Conservation (phyloP, 2,329 filamentous ascomycete species). For the Fusarium clavum region DNA sequence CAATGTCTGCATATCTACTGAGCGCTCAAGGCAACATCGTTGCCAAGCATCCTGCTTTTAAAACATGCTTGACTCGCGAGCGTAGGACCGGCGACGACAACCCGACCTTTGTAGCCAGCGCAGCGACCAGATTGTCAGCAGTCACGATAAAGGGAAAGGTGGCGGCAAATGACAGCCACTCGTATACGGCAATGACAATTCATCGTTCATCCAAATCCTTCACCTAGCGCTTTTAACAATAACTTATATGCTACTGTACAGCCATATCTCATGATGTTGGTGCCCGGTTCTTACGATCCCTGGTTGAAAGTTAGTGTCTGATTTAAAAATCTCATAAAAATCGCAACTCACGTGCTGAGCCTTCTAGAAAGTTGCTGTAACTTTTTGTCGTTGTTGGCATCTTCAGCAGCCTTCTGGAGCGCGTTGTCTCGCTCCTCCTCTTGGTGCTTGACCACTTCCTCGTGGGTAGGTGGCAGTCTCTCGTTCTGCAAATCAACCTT, state of each 20-base stretch:
- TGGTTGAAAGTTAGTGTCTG: constrained; percentile 7
- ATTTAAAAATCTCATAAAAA: background rate
- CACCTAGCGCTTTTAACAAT: constrained; percentile 35
- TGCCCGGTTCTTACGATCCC: constrained; percentile 48
- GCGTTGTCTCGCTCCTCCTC: constrained; percentile 85
- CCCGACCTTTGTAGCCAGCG: constrained; percentile 14
- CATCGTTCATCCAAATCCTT: constrained; percentile 41
- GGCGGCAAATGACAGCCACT: constrained; percentile 33
- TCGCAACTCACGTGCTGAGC: constrained; percentile 83
- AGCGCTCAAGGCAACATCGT: constrained; percentile 31
- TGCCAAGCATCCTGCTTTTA: constrained; percentile 39
- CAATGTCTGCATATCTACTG: constrained; percentile 40
- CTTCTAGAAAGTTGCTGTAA: constrained; percentile 88
- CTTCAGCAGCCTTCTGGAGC: constrained; percentile 84
- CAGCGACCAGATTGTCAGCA: constrained; percentile 28
- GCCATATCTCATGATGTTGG: constrained; percentile 42
- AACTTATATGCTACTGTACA: constrained; percentile 45
- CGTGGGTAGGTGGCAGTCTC: constrained; percentile 88
- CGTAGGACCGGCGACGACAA: constrained; percentile 16
- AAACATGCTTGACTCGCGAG: constrained; percentile 28
- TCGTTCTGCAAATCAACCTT: constrained; percentile 99
- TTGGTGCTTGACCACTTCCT: constrained; percentile 87
- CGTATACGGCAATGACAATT: constrained; percentile 29
- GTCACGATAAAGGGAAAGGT: constrained; percentile 38
- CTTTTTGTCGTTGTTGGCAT: constrained; percentile 92